Evolutionary conservation across 805 yeast species (phyloP), one percentile per base, ranked within the genome.

Genomic region (Nakazawaea wickerhamii): DNA sequence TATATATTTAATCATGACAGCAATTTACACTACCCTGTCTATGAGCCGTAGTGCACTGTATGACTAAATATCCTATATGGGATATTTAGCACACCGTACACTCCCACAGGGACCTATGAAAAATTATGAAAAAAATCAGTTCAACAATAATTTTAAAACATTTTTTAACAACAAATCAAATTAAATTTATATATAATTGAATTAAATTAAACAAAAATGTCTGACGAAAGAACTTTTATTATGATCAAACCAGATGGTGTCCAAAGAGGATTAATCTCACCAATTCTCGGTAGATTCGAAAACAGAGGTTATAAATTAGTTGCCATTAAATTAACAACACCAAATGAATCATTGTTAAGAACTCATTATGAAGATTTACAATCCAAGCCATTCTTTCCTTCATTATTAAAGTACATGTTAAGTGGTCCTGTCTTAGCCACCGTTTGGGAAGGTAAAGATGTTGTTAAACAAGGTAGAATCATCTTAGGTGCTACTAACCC

Each of bases 361-460:
- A 78, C 84, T 63, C 99, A 93, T 77, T 93, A 95, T 78, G 83
- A 81, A 51, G 99, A 93, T 75, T 84, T 93, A 70, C 90, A 84
- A 68, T 71, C 79, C 63, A 93, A 93, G 80, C 95, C 98, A 62
- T 93, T 93, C 79, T 93, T 90, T 91, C 96, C 98, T 67, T 86
- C 95, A 52, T 79, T 93, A 71, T 79, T 87, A 65, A 76, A 88
- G 54, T 90, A 90, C 87, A 95, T 93, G 99, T 75, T 78, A 66
- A 88, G 96, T 55, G 99, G 99, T 60, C 99, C 99, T 66, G 84
- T 93, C 58, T 81, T 91, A 61, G 99, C 99, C 60, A 93, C 96
- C 67, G 97, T 90, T 60, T 93, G 99, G 99, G 98, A 93, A 75
- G 99, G 99, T 73, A 93, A 90, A 78, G 97, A 93, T 64, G 99